Conservation (phyloP, 1,139 yeast species). For the Geotrichum histeridarum region DNA sequence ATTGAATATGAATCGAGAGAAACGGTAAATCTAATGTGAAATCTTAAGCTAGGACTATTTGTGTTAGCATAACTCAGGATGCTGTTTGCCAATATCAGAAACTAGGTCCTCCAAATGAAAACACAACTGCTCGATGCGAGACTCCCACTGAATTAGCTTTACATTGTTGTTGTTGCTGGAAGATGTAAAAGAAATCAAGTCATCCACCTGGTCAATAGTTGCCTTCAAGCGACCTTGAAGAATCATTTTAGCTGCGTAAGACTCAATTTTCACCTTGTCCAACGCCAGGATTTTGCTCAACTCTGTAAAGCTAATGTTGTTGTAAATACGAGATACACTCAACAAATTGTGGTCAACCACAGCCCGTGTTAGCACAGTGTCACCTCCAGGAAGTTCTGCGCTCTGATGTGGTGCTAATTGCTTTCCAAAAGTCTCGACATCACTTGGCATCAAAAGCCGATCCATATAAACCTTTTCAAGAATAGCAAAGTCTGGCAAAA, state of each 20-base stretch:
- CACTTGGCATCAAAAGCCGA: slow-evolving; percentile 31
- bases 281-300: slow-evolving; percentile 33
- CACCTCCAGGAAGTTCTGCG: slow-evolving; percentile 32
- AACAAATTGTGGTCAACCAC: slow-evolving; percentile 38
- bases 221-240: slow-evolving; percentile 35
- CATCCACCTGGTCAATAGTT: slow-evolving; percentile 36
- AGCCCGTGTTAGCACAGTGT: slow-evolving; percentile 34
- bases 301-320: slow-evolving; percentile 31
- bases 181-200: slow-evolving; percentile 30
- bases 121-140: slow-evolving; percentile 30
- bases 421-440: slow-evolving; percentile 28
- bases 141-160: slow-evolving; percentile 32
- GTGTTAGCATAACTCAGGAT: slow-evolving; percentile 2
- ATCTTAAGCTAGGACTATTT: too few relatives aligned
- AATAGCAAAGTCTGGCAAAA: slow-evolving; percentile 26
- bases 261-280: slow-evolving; percentile 32
- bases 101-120: slow-evolving; percentile 28
- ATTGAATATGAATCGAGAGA: too few relatives aligned
- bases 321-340: slow-evolving; percentile 35
- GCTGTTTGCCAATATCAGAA: slow-evolving; percentile 16
- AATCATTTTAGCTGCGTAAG: slow-evolving; percentile 36
- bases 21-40: too few relatives aligned
- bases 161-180: slow-evolving; percentile 18
- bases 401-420: slow-evolving; percentile 31
- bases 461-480: slow-evolving; percentile 34